phyloP scores from a whole-genome alignment of 2,329 filamentous ascomycete species.

The Apiospora sp. region DNA sequence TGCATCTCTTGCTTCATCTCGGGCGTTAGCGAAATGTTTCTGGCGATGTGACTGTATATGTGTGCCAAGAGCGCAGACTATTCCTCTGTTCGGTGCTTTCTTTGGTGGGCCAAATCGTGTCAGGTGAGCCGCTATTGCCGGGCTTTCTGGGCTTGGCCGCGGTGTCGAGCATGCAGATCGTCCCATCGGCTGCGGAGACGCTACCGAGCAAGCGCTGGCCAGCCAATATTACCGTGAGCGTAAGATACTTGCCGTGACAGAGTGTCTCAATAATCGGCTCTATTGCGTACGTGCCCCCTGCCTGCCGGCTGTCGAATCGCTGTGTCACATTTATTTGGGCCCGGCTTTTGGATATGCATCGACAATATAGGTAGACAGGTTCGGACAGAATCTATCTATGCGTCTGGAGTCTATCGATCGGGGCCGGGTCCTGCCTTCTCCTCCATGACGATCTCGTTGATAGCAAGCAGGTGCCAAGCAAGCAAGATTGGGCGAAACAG shows the following conservation, averaged over 20 bases:
- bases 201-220: conserved; percentile 23
- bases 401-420: background rate
- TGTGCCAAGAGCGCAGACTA: conserved; percentile 16
- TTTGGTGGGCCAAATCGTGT: conserved; percentile 36
- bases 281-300: conserved; percentile 11
- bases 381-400: background rate
- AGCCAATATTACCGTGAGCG: conserved; percentile 17
- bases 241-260: conserved; percentile 12
- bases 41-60: conserved; percentile 13
- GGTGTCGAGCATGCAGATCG: conserved; percentile 23
- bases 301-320: conserved; percentile 10
- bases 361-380: background rate
- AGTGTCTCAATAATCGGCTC: conserved; percentile 14
- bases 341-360: background rate
- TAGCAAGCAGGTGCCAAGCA: background rate
- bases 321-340: background rate
- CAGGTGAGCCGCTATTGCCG: conserved; percentile 38
- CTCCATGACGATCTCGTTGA: background rate
- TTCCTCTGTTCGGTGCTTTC: conserved; percentile 23
- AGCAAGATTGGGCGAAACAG: conserved; percentile 18
- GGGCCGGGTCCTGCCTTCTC: background rate
- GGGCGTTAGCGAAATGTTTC: conserved; percentile 8
- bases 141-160: conserved; percentile 21
- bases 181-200: conserved; percentile 24
- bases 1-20: conserved; percentile 9